Conservation (phyloP, 352 stramenopile genomes). For the Phytophthora hibernalis region DNA sequence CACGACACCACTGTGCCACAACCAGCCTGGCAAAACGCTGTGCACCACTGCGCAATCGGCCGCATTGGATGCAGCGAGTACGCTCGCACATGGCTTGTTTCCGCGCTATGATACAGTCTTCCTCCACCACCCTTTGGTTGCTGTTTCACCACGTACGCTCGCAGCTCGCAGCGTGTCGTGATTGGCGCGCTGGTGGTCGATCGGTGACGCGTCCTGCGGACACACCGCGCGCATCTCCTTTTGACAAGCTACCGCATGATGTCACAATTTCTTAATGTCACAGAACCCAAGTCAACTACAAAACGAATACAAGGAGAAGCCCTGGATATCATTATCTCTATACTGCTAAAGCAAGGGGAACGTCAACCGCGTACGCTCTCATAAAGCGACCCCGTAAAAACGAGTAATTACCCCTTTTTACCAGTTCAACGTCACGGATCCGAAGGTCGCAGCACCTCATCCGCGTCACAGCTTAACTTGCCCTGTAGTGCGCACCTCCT, state of each 20-base stretch:
- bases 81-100: slow-evolving; percentile 35
- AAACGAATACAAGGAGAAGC: not conserved
- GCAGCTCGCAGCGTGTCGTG: slow-evolving; percentile 6
- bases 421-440: slow-evolving; percentile 36
- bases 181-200: slow-evolving; percentile 17
- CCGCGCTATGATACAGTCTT: slow-evolving; percentile 2
- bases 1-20: not conserved
- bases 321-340: not conserved
- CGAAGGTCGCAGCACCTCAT: not conserved
- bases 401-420: slow-evolving; percentile 37
- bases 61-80: slow-evolving; percentile 36
- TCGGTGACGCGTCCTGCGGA: slow-evolving; percentile 20
- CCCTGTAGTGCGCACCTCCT: slow-evolving; percentile 26
- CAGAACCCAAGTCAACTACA: not conserved
- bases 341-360: slow-evolving; percentile 21
- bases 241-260: slow-evolving; percentile 8
- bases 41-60: slow-evolving; percentile 20
- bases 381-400: slow-evolving; percentile 30
- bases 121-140: slow-evolving; percentile 12
- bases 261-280: slow-evolving; percentile 7
- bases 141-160: slow-evolving; percentile 30
- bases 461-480: slow-evolving; percentile 39
- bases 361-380: slow-evolving; percentile 35
- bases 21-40: slow-evolving; percentile 9
- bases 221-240: slow-evolving; percentile 11